Percentiles rank a stretch among this genome's conserved stretches.
Conservation (phyloP, 2,329 filamentous ascomycete species). For the Fusarium palustre region DNA sequence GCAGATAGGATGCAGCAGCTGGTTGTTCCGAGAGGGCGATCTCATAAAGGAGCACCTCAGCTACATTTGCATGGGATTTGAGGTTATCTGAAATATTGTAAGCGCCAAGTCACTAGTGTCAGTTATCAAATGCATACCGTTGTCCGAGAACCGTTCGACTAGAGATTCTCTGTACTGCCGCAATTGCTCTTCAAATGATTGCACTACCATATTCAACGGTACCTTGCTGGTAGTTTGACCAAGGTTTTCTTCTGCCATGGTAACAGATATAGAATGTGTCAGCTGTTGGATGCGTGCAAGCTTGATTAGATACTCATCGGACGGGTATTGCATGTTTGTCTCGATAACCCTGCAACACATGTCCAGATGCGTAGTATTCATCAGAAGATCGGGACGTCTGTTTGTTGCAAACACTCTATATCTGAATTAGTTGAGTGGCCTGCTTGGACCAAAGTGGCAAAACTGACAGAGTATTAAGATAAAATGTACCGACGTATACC, state of each 20-base stretch:
- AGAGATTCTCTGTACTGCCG: conserved; percentile 54
- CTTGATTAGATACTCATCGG: conserved; percentile 59
- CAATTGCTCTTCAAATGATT: conserved; percentile 59
- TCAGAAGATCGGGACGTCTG: conserved; percentile 61
- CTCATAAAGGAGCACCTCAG: conserved; percentile 62
- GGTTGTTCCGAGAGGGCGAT: conserved; percentile 57
- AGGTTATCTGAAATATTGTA: conserved; percentile 51
- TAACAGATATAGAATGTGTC: conserved; percentile 59
- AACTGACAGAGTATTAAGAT: conserved; percentile 61
- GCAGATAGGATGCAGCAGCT: conserved; percentile 48
- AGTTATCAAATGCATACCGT: conserved; percentile 46
- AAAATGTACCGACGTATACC: conserved; percentile 63
- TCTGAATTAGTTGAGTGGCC: not conserved
- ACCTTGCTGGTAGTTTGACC: conserved; percentile 51
- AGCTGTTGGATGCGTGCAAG: conserved; percentile 62
- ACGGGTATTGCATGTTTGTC: conserved; percentile 56
- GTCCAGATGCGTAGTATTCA: conserved; percentile 60
- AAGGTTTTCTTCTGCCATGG: conserved; percentile 51
- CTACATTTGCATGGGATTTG: conserved; percentile 57
- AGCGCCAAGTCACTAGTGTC: not conserved
- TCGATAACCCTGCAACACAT: conserved; percentile 58
- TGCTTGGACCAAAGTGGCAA: not conserved
- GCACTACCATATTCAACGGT: conserved; percentile 57
- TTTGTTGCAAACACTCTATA: conserved; percentile 58
- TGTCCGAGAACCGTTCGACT: conserved; percentile 50